Evolutionary conservation across 2,329 filamentous ascomycete genomes (phyloP).

Genomic region (Chlorencoelia australis): DNA sequence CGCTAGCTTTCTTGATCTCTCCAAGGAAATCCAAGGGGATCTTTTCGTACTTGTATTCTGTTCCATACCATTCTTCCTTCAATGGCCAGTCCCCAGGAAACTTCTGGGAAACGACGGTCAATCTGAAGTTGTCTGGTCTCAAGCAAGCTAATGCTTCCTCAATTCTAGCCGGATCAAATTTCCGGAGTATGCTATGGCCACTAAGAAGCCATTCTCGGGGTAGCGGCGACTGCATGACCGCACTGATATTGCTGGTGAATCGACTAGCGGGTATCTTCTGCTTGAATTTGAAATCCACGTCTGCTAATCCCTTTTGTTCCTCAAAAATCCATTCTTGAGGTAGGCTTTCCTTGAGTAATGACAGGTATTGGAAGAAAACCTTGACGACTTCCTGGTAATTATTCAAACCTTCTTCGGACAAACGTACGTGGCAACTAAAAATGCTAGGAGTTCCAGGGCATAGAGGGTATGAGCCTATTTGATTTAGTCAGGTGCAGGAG

Average conservation of each 20-base stretch:
- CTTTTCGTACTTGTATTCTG: constrained; percentile 77
- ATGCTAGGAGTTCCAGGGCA: constrained; percentile 55
- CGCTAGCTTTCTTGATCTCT: constrained; percentile 56
- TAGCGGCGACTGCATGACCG: constrained; percentile 83
- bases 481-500: constrained; percentile 3
- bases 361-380: constrained; percentile 70
- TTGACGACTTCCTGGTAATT: constrained; percentile 57
- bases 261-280: constrained; percentile 84
- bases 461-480: constrained; percentile 44
- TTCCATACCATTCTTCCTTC: constrained; percentile 97
- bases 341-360: constrained; percentile 67
- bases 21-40: constrained; percentile 67
- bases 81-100: constrained; percentile 76
- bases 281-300: constrained; percentile 91
- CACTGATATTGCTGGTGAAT: constrained; percentile 77
- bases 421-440: constrained; percentile 53
- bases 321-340: constrained; percentile 91
- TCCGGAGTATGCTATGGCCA: constrained; percentile 59
- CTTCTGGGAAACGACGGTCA: constrained; percentile 73
- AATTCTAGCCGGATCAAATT: constrained; percentile 73
- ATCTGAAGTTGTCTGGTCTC: constrained; percentile 78
- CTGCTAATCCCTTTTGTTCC: constrained; percentile 80
- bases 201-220: constrained; percentile 84
- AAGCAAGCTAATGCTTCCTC: constrained; percentile 62
- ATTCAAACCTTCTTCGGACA: constrained; percentile 51